Evolutionary conservation across 768 basidiomycete genomes (phyloP), one percentile per base, ranked within the genome.

Genomic region (Ephemerocybe angulata): DNA sequence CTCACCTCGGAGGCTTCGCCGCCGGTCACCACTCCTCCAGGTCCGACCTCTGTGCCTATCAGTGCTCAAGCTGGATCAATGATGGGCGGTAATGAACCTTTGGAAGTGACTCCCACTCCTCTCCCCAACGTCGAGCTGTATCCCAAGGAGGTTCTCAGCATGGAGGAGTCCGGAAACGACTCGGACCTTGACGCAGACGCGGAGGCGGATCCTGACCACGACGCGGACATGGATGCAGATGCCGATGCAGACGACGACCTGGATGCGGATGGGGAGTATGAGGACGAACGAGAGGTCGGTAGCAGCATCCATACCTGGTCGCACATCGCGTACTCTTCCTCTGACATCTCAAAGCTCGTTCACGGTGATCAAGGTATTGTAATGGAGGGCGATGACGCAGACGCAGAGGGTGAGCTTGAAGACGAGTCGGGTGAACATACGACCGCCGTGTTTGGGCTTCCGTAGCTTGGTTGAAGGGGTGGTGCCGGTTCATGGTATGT

Each of bases 381-480:
- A 19, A 6, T 7, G 10, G 50, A 52, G n/a, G 63, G 60, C 42
- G 49, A 35, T 31, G 65, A 65, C 54, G 67, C 61, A 33, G 67
- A 71, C 54, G 69, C 70, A 15, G 70, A 72, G 57, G 70, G 70
- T 10, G 70, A 72, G 41, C 65, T 69, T 62, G 69, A 72, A 35
- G 67, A 68, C 21, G 67, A 69, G 46, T 58, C 56, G 30, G 67
- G 64, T 6, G 62, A 60, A 17, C 47, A 30, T 38, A 33, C 53
- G 33, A 46, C 53, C 41, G 41, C 41, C 33, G 44, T 38, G 13
- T 51, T 44, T 21, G 11, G 28, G 37, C 50, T 49, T 29, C 52
- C 35, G 33, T 53, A 52, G 41, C 58, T 57, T 49, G 38, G 33
- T 49, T 41, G 4, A 35, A 49, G 53, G 31, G n/a, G n/a, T n/a